These are phyloP conservation scores for Marchantia paleacea DNA, from an alignment of 225 moss, liverwort and hornwort species.

Conservation along the genomic window DNA sequence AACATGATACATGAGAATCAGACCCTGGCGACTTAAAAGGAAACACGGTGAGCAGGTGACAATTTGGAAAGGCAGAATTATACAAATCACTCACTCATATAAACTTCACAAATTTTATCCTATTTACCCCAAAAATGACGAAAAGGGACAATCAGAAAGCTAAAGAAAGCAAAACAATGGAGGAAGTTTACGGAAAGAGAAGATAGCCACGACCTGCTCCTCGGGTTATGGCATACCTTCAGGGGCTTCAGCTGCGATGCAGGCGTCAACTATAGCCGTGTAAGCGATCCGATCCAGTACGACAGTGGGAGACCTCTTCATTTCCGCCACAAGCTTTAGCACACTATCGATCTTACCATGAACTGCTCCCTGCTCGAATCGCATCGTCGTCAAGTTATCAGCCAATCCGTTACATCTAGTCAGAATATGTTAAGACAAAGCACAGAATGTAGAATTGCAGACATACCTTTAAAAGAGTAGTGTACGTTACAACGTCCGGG, in stretches of 20 bases:
- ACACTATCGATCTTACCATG: constrained; percentile 50
- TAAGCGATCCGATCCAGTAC: constrained; percentile 93
- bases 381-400: neutral
- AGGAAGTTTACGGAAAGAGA: neutral
- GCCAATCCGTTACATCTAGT: no score
- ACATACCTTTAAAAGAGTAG: constrained; percentile 82
- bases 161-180: neutral
- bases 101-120: no score
- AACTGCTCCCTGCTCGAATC: constrained; percentile 59
- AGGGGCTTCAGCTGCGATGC: constrained; percentile 70
- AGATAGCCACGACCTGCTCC: neutral
- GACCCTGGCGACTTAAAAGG: neutral
- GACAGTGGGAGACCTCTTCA: constrained; percentile 76
- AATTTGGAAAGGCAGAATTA: no score
- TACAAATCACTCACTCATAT: no score
- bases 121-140: neutral
- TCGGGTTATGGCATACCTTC: constrained; percentile 43
- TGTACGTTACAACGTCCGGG: constrained; percentile 92
- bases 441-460: neutral
- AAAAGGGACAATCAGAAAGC: neutral
- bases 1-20: neutral
- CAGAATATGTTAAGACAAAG: no score
- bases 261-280: constrained; percentile 87
- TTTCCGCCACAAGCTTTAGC: constrained; percentile 63
- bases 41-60: neutral